A percentile compares a stretch with the other conserved stretches of the same genome.
These are phyloP conservation scores for Urostyla sp. DNA, from an alignment of 73 alveolate species.

Conservation along the genomic window DNA sequence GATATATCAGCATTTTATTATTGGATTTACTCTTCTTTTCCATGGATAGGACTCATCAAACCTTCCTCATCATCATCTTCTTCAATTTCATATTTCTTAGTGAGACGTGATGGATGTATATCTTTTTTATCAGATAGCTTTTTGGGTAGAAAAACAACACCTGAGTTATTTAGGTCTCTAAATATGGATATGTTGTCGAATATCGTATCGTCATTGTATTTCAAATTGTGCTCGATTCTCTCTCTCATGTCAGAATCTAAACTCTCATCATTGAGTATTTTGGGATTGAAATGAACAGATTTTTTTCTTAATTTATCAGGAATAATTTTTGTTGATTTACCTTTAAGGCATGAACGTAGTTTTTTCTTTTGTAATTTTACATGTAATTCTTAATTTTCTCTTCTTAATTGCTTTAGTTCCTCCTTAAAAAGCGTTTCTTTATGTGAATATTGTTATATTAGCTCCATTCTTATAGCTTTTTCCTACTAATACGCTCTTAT, in stretches of 20 bases:
- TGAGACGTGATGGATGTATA: conserved; percentile 13
- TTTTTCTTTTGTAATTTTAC: no score
- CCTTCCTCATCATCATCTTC: conserved; percentile 25
- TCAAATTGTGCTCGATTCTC: conserved; percentile 63
- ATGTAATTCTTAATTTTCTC: not conserved
- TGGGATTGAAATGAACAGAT: conserved; percentile 46
- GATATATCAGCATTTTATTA: not conserved
- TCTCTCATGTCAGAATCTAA: conserved; percentile 53
- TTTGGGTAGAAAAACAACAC: not conserved
- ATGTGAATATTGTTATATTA: not conserved
- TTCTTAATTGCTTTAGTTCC: not conserved
- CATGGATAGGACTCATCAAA: not conserved
- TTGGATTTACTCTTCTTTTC: not conserved
- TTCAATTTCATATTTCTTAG: not conserved
- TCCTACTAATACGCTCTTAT: conserved; percentile 42
- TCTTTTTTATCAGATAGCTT: conserved; percentile 21
- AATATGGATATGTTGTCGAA: conserved; percentile 60
- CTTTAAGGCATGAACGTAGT: no score
- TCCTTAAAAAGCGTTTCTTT: not conserved
- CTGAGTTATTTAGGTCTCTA: conserved; percentile 50
- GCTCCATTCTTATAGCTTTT: conserved; percentile 42
- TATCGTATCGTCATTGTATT: conserved; percentile 70
- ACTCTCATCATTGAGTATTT: conserved; percentile 49
- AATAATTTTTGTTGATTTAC: not conserved
- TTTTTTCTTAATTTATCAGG: conserved; percentile 2